These are phyloP conservation scores for Penicillium concentricum DNA, from an alignment of 2,329 filamentous ascomycete genomes.

Conservation along the genomic window DNA sequence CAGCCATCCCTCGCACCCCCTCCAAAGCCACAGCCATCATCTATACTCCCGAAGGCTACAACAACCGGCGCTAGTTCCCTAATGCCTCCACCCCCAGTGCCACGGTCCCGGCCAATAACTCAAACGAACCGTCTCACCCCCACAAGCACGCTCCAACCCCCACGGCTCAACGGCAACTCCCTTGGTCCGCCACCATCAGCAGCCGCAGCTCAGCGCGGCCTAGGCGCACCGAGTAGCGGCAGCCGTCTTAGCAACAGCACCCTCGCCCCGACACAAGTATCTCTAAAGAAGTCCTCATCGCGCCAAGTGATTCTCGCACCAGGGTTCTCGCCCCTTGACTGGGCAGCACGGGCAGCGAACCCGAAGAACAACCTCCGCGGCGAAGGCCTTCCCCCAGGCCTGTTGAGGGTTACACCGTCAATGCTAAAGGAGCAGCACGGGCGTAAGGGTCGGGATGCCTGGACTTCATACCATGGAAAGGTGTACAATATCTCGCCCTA, in stretches of 20 bases:
- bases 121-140: conserved; percentile 21
- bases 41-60: conserved; percentile 7
- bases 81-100: conserved; percentile 38
- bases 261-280: conserved; percentile 43
- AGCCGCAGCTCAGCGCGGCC: conserved; percentile 44
- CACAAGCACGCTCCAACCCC: conserved; percentile 23
- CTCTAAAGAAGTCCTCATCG: conserved; percentile 47
- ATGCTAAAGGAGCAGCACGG: conserved; percentile 78
- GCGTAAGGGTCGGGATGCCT: conserved; percentile 79
- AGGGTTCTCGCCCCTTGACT: conserved; percentile 92
- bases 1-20: conserved; percentile 9
- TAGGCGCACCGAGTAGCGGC: conserved; percentile 40
- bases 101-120: conserved; percentile 26
- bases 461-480: conserved; percentile 83
- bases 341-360: conserved; percentile 72
- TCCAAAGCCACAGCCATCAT: conserved; percentile 12
- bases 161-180: conserved; percentile 30
- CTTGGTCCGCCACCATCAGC: conserved; percentile 46
- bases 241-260: conserved; percentile 44
- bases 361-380: conserved; percentile 68
- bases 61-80: conserved; percentile 23
- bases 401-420: conserved; percentile 74
- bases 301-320: conserved; percentile 74
- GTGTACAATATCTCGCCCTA: conserved; percentile 96
- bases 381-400: conserved; percentile 49